phyloP scores from a whole-genome alignment of 2,329 filamentous ascomycete genomes.

The Ceratocystis smalleyi region DNA sequence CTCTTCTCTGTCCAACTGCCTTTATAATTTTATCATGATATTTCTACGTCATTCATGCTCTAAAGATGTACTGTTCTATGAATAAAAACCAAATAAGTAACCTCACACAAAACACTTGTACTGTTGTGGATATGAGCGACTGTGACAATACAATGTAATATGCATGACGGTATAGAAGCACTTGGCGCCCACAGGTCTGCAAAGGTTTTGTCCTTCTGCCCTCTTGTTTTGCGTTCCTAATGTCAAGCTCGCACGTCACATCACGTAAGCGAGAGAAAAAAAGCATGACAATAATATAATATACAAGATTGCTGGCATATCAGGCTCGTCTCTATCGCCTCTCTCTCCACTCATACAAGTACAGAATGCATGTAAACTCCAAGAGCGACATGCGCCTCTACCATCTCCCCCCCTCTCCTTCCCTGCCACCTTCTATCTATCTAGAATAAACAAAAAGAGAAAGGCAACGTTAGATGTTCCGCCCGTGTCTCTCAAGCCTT shows the following conservation, averaged over 20 bases:
- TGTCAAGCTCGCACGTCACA: not conserved
- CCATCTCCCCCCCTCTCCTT: not conserved
- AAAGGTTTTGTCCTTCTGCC: not conserved
- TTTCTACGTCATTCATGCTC: not conserved
- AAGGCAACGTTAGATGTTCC: not conserved
- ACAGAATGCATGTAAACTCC: conserved; percentile 1
- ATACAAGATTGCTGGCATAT: conserved; percentile 6
- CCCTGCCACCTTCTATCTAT: not conserved
- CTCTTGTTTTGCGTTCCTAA: too few species aligned
- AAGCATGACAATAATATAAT: conserved; percentile 15
- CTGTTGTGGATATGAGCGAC: not conserved
- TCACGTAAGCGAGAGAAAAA: not conserved
- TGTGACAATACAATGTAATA: not conserved
- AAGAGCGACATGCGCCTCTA: not conserved
- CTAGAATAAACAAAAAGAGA: not conserved
- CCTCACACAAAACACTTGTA: not conserved
- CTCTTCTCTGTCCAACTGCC: not conserved
- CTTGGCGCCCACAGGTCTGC: not conserved
- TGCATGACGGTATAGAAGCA: not conserved
- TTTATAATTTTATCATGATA: conserved; percentile 3
- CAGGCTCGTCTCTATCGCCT: not conserved
- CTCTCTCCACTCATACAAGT: not conserved
- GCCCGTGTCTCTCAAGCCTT: conserved; percentile 22
- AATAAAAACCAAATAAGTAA: not conserved
- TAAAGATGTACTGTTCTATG: not conserved